Evolutionary conservation across 441 rosid species (phyloP).

Genomic region (Mallotus japonicus): DNA sequence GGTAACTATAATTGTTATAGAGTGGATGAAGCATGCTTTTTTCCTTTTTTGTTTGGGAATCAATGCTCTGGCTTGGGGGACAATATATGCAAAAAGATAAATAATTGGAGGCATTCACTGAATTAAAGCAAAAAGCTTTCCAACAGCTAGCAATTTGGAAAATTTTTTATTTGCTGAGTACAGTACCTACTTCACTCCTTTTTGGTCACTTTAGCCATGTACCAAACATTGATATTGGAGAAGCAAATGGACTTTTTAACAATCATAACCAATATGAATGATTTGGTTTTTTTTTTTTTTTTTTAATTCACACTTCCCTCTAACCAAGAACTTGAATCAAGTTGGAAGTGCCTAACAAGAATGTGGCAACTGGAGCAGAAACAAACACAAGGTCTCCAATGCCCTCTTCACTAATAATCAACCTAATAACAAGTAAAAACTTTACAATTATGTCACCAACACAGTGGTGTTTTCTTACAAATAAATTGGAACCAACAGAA

Average conservation of each 20-base stretch:
- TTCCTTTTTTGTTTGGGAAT: too few species aligned
- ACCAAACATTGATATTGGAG: background rate
- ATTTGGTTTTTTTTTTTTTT: background rate
- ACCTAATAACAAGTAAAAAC: slow-evolving; percentile 37
- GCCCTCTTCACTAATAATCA: slow-evolving; percentile 35
- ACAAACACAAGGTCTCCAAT: slow-evolving; percentile 38
- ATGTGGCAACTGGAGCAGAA: slow-evolving; percentile 38
- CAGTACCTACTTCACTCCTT: too few species aligned
- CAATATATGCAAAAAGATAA: background rate
- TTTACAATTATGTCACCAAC: slow-evolving; percentile 61
- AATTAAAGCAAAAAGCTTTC: slow-evolving; percentile 4
- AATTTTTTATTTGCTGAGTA: too few species aligned
- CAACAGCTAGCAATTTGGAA: background rate
- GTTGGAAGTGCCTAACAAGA: slow-evolving; percentile 32
- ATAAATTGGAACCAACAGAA: slow-evolving; percentile 41
- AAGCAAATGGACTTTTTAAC: background rate
- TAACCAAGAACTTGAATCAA: slow-evolving; percentile 19
- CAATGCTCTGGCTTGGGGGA: background rate
- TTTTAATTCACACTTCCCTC: slow-evolving; percentile 24
- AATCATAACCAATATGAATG: slow-evolving; percentile 22
- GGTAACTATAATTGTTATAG: too few species aligned
- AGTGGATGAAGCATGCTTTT: too few species aligned
- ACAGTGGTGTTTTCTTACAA: slow-evolving; percentile 40
- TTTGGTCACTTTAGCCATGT: background rate
- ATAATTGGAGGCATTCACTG: background rate